Conservation (phyloP, 768 basidiomycete genomes). For the Krasilnikovozyma curviuscula region DNA sequence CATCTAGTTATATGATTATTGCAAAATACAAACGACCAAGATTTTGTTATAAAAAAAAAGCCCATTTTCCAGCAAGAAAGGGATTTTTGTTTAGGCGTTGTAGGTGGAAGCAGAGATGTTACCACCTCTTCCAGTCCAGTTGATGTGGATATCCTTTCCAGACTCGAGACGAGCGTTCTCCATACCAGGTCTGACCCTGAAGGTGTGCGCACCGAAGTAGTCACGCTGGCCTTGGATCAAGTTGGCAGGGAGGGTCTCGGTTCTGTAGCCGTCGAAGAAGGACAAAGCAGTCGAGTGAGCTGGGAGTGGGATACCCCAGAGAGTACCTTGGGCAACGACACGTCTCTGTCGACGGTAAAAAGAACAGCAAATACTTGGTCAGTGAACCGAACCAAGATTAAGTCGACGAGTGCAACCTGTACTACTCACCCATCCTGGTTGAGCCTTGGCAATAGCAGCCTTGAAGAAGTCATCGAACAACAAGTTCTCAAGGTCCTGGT, state of each 20-base stretch:
- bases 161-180: constrained; percentile 64
- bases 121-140: constrained; percentile 97
- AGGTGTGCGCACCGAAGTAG: constrained; percentile 95
- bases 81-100: constrained; percentile 32
- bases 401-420: too few relatives aligned
- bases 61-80: too few relatives aligned
- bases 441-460: constrained; percentile 68
- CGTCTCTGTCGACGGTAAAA: too few relatives aligned
- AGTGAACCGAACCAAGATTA: too few relatives aligned
- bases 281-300: constrained; percentile 48
- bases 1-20: too few relatives aligned
- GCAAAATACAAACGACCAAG: too few relatives aligned
- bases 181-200: constrained; percentile 79
- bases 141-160: constrained; percentile 82
- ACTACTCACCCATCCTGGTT: constrained; percentile 98
- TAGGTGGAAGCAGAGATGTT: constrained; percentile 81
- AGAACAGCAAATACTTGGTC: too few relatives aligned
- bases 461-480: constrained; percentile 75
- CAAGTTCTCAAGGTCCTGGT: constrained; percentile 63
- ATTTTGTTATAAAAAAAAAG: too few relatives aligned
- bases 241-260: constrained; percentile 83
- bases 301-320: constrained; percentile 77
- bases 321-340: constrained; percentile 80
- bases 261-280: constrained; percentile 98
- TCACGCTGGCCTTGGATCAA: constrained; percentile 93